Base-by-base conservation (phyloP, 305 asterid genomes). In the Coffea humblotiana region DNA sequence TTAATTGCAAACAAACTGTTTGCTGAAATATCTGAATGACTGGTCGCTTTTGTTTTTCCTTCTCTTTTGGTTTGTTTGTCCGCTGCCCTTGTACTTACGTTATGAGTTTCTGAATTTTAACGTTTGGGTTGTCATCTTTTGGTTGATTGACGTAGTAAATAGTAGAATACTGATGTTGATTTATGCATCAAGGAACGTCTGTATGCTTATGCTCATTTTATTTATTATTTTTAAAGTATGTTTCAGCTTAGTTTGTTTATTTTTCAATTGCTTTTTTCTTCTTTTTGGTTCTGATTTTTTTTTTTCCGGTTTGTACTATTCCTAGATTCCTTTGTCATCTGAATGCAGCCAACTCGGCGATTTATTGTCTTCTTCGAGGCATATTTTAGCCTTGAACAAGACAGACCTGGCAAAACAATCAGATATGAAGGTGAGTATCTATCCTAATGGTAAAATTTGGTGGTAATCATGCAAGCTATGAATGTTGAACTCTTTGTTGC, bases 271-370 rank as follows among this genome's bases (percentile, higher is more conserved):
- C 12, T 12, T 9, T 16, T 7, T 21, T 27, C 11, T 58, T 56
- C 23, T 23, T 12, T 27, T 23, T 80, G 66, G 61, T 64, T 70
- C 76, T 48, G 32, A 54, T 52, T 40, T 40, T 5, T 40, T 77
- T 69, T 3, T 40, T 81, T 49, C 73, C 73, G 27, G 71, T 32
- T 32, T 32, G 21, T 45, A 75, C 51, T 0, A 23, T 13, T 61
- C 47, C 47, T 82, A 95, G 99, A 87, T 93, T 85, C 98, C 98
- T 2, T 72, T 88, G 82, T 90, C 97, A 23, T 93, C 99, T 13
- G 86, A 87, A 74, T 92, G 64, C 82, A 65, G 74, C 86, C 91
- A 84, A 66, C 67, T 87, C 83, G 83, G 87, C 75, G 86, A 88
- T 12, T 23, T 82, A 40, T 82, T 84, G 9, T 40, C 43, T 40